These are phyloP conservation scores for Coffea humblotiana DNA, from an alignment of 305 asterid genomes.

Conservation along the genomic window DNA sequence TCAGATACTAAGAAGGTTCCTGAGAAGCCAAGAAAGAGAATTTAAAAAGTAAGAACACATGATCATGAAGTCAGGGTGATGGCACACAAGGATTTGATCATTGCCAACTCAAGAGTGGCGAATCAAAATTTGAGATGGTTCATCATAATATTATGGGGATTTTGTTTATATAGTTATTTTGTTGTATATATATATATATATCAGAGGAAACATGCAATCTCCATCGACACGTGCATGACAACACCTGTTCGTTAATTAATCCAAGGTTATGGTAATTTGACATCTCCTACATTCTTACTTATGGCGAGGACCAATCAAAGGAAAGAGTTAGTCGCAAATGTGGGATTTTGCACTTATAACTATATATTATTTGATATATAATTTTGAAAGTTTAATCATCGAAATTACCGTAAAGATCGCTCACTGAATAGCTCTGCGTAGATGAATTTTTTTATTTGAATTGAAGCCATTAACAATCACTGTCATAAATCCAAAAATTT, in stretches of 20 bases:
- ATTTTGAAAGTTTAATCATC: no score
- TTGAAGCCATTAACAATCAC: no score
- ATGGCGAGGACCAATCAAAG: not conserved
- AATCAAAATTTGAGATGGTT: not conserved
- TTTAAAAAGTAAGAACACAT: not conserved
- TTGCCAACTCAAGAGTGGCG: not conserved
- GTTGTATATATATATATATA: not conserved
- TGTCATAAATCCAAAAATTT: no score
- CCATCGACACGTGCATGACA: constrained; percentile 1
- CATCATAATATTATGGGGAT: not conserved
- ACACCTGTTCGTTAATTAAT: not conserved
- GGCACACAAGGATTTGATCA: not conserved
- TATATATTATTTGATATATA: no score
- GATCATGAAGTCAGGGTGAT: not conserved
- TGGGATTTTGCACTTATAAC: not conserved
- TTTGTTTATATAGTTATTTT: not conserved
- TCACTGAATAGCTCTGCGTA: no score
- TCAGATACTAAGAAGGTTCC: not conserved
- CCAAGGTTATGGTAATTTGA: not conserved
- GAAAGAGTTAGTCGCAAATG: not conserved
- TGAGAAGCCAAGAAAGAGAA: not conserved
- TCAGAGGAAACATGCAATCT: not conserved
- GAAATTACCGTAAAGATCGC: no score
- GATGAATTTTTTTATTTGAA: no score
- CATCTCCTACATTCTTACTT: not conserved